Conservation (phyloP, 352 stramenopile species). For the Peronosclerospora sorghi region DNA sequence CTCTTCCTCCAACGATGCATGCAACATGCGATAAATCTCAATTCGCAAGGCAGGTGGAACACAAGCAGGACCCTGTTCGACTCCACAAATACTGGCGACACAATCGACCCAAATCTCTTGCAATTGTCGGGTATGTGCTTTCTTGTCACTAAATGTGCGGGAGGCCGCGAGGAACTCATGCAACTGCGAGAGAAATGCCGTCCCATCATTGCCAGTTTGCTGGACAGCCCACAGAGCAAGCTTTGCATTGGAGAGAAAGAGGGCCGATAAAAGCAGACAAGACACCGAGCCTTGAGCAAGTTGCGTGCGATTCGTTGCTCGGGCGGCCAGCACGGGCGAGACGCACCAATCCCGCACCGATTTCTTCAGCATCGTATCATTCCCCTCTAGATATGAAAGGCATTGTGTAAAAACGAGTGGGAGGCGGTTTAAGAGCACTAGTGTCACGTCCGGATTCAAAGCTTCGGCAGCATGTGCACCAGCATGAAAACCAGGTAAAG, state of each 20-base stretch:
- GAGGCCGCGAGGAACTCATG: conserved; percentile 57
- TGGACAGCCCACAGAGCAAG: conserved; percentile 67
- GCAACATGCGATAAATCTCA: conserved; percentile 71
- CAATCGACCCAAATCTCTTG: conserved; percentile 78
- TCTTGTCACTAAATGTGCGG: conserved; percentile 28
- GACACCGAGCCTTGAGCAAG: conserved; percentile 49
- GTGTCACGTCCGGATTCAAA: conserved; percentile 18
- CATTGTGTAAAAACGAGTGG: conserved; percentile 81
- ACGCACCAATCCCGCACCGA: conserved; percentile 64
- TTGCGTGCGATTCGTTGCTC: conserved; percentile 26
- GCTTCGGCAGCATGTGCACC: conserved; percentile 1
- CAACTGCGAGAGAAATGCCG: conserved; percentile 34
- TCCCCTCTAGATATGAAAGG: conserved; percentile 54
- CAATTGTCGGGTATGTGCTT: conserved; percentile 37
- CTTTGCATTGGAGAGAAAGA: conserved; percentile 78
- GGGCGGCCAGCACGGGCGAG: conserved; percentile 38
- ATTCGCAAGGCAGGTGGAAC: conserved; percentile 53
- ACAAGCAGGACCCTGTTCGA: conserved; percentile 54
- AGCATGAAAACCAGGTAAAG: conserved; percentile 21
- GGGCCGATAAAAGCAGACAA: conserved; percentile 56
- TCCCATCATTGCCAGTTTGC: conserved; percentile 50
- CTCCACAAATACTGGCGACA: conserved; percentile 65
- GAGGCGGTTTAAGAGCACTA: conserved; percentile 51
- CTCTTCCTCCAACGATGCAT: conserved; percentile 51
- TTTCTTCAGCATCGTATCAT: conserved; percentile 54